phyloP scores from a whole-genome alignment of 202 grass and related monocot genomes.

The Setaria viridis region DNA sequence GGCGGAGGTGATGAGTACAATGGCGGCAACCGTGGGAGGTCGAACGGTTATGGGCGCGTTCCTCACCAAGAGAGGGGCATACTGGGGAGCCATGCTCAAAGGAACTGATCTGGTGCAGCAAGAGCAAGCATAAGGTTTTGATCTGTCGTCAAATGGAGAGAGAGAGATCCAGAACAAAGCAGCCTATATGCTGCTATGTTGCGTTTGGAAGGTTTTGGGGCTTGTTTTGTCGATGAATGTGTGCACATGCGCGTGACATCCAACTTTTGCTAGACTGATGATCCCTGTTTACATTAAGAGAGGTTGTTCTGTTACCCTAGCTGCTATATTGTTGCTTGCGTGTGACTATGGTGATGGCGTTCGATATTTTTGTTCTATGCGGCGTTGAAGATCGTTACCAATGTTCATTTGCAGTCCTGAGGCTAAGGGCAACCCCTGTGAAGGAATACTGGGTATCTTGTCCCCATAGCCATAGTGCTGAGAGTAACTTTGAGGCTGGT shows the following conservation, averaged over 20 bases:
- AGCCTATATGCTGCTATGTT: constrained; percentile 46
- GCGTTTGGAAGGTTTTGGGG: constrained; percentile 43
- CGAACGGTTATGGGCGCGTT: constrained; percentile 58
- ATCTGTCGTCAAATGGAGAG: constrained; percentile 41
- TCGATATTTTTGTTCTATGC: neutral
- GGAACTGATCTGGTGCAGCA: constrained; percentile 45
- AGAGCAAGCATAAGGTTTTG: constrained; percentile 57
- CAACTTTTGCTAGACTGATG: constrained; percentile 43
- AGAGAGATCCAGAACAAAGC: constrained; percentile 47
- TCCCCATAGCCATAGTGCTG: no score
- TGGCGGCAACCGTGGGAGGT: constrained; percentile 52
- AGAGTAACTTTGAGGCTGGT: no score
- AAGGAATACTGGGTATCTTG: no score
- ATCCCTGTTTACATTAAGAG: constrained; percentile 30
- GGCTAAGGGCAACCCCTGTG: neutral
- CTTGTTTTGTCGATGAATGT: constrained; percentile 45
- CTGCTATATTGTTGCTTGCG: neutral
- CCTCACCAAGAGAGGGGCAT: constrained; percentile 76
- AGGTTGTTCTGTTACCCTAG: neutral
- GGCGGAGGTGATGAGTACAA: constrained; percentile 57
- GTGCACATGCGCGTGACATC: neutral
- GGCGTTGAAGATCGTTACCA: neutral
- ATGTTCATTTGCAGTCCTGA: neutral
- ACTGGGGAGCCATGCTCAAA: constrained; percentile 46
- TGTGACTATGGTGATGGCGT: neutral